Conservation (phyloP, 2,329 filamentous ascomycete species). For the Cladobotryum mycophilum region DNA sequence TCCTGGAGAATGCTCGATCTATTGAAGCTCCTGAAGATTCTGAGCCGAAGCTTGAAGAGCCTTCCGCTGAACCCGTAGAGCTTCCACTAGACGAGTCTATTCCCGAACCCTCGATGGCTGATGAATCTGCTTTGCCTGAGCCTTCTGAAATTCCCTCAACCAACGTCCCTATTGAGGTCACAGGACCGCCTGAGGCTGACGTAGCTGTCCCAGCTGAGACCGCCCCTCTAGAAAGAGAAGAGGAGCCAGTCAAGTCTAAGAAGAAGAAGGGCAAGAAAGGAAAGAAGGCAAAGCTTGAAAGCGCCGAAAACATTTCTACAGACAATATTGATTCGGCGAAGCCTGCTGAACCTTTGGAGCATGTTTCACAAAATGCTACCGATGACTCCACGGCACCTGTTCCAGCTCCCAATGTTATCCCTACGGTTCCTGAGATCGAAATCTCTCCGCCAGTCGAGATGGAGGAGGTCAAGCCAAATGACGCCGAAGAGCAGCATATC, state of each 20-base stretch:
- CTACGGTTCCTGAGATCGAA: too few relatives aligned
- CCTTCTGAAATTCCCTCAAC: not conserved
- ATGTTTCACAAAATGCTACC: not conserved
- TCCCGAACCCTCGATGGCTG: not conserved
- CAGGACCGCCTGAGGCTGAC: not conserved
- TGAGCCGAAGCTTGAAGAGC: not conserved
- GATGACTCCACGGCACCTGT: too few relatives aligned
- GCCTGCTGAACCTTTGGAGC: not conserved
- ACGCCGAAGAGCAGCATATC: too few relatives aligned
- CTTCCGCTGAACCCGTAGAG: not conserved
- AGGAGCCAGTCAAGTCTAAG: constrained; percentile 13
- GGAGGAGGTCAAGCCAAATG: too few relatives aligned
- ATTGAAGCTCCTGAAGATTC: too few relatives aligned
- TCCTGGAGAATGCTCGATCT: too few relatives aligned
- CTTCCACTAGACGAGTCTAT: not conserved
- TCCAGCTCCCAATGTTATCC: too few relatives aligned
- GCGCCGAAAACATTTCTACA: constrained; percentile 1
- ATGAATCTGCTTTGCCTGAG: not conserved
- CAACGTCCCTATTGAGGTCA: not conserved
- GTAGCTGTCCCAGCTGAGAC: constrained; percentile 2
- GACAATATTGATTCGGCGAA: not conserved
- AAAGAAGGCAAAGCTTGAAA: constrained; percentile 20
- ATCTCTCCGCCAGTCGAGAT: too few relatives aligned
- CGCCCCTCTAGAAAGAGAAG: constrained; percentile 5
- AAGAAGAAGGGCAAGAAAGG: constrained; percentile 34